Percentiles rank a stretch among this genome's conserved stretches.
These are phyloP conservation scores for Cryptosporidium meleagridis DNA, from an alignment of 169 alveolate genomes.

Conservation along the genomic window DNA sequence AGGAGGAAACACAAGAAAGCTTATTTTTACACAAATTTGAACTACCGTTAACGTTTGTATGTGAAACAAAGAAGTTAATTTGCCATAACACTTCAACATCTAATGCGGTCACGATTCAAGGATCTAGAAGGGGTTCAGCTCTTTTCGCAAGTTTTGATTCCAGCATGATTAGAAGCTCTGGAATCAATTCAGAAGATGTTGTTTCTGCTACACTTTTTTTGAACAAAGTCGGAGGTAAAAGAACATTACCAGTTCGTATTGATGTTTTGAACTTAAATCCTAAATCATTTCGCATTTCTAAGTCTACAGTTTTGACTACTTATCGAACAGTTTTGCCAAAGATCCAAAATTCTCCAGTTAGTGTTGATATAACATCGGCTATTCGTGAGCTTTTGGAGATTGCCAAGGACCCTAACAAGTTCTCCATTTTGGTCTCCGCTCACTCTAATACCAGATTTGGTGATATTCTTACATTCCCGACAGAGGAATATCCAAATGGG, in stretches of 20 bases:
- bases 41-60: slow-evolving; percentile 15
- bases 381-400: slow-evolving; percentile 3
- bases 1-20: slow-evolving; percentile 20
- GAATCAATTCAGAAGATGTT: slow-evolving; percentile 10
- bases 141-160: slow-evolving; percentile 55
- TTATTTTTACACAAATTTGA: background rate
- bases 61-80: slow-evolving; percentile 57
- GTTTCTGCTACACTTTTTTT: slow-evolving; percentile 8
- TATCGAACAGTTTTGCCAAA: slow-evolving; percentile 32
- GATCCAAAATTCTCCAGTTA: slow-evolving; percentile 33
- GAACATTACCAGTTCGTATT: slow-evolving; percentile 54
- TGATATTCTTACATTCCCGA: slow-evolving; percentile 36
- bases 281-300: slow-evolving; percentile 40
- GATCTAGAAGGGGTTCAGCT: slow-evolving; percentile 63
- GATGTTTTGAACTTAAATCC: slow-evolving; percentile 26
- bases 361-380: slow-evolving; percentile 27
- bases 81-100: slow-evolving; percentile 36
- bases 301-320: slow-evolving; percentile 53
- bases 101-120: slow-evolving; percentile 53
- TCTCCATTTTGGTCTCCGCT: slow-evolving; percentile 53
- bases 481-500: slow-evolving; percentile 42
- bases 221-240: slow-evolving; percentile 56
- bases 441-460: slow-evolving; percentile 62
- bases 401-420: slow-evolving; percentile 3
- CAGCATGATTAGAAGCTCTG: background rate